These are phyloP conservation scores for Lyophyllum semitale DNA, from an alignment of 768 basidiomycete species.

Conservation along the genomic window DNA sequence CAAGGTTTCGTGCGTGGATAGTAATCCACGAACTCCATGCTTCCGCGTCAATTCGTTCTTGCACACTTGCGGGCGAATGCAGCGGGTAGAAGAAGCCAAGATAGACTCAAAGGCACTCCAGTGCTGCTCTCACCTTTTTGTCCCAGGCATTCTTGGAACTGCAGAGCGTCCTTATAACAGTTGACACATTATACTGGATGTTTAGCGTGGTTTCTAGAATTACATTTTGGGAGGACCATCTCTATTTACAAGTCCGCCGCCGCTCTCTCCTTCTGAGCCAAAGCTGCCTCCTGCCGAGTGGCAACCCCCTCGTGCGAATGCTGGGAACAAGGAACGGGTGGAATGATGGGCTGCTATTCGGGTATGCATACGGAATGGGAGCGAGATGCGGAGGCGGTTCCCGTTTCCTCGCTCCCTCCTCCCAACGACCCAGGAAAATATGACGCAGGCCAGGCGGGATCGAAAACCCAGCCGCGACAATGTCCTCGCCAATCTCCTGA, in stretches of 20 bases:
- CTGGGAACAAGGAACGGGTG: slow-evolving; percentile 14
- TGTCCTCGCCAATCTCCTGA: slow-evolving; percentile 18
- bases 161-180: too few species aligned
- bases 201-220: neutral
- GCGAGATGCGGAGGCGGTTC: slow-evolving; percentile 1
- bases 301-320: slow-evolving; percentile 13
- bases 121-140: too few species aligned
- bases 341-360: neutral
- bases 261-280: neutral
- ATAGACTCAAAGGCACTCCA: too few species aligned
- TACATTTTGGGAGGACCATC: neutral
- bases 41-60: too few species aligned
- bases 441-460: slow-evolving; percentile 20
- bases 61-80: too few species aligned
- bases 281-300: neutral
- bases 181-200: too few species aligned
- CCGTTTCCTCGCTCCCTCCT: slow-evolving; percentile 6
- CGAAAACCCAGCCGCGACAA: slow-evolving; percentile 16
- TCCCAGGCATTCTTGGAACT: too few species aligned
- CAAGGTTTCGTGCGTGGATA: too few species aligned
- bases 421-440: slow-evolving; percentile 19
- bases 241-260: neutral
- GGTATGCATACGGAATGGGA: slow-evolving; percentile 15
- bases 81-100: too few species aligned
- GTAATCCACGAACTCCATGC: too few species aligned